Conservation (phyloP, 1,284 basidiomycete genomes). For the Pseudozyma thailandica region DNA sequence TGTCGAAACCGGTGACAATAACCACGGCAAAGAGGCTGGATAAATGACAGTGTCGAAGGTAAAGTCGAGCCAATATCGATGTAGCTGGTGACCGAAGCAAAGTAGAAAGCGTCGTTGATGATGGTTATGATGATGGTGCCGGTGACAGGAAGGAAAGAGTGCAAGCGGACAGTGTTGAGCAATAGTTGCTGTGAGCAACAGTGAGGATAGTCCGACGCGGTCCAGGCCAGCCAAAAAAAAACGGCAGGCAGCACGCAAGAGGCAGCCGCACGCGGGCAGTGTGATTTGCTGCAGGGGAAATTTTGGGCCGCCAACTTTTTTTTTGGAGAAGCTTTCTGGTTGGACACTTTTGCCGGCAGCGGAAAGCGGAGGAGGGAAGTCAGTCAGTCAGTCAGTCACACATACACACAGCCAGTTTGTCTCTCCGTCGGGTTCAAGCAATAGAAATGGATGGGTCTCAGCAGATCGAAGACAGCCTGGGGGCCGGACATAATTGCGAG, state of each 20-base stretch:
- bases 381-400: not conserved
- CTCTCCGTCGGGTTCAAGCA: conserved; percentile 17
- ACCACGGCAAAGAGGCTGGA: not conserved
- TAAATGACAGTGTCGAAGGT: conserved; percentile 12
- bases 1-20: conserved; percentile 1
- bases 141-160: not conserved
- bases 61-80: conserved; percentile 4
- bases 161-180: conserved; percentile 1
- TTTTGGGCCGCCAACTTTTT: conserved; percentile 20
- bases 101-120: not conserved
- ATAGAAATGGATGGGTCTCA: no score
- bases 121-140: conserved; percentile 13
- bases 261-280: not conserved
- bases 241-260: conserved; percentile 5
- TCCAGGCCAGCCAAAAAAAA: conserved; percentile 10
- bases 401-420: not conserved
- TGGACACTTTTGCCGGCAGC: not conserved
- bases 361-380: not conserved
- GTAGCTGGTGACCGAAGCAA: not conserved
- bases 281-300: conserved; percentile 16
- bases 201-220: not conserved
- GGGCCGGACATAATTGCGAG: no score
- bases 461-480: no score
- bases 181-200: not conserved
- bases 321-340: conserved; percentile 8